Percentiles rank a stretch among this genome's conserved stretches.
Evolutionary conservation across 345 rosid species (phyloP).

Genomic region (Arabidopsis thaliana): DNA sequence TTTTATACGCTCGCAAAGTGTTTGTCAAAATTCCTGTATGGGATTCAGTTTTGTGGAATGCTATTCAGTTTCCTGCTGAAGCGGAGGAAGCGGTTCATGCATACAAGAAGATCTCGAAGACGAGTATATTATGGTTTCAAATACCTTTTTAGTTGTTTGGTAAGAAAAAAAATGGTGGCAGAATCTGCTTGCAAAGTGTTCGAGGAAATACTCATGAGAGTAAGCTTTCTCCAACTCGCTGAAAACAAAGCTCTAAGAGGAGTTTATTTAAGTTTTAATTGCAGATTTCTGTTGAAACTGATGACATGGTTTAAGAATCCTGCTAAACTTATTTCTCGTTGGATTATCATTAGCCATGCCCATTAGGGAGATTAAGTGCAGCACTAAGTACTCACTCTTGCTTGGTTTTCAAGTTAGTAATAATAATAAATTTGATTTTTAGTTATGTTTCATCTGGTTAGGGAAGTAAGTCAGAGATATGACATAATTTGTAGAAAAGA

Average conservation of each 20-base stretch:
- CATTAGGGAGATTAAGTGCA: background rate
- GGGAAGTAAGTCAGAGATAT: background rate
- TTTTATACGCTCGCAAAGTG: background rate
- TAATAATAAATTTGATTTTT: background rate
- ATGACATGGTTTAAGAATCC: background rate
- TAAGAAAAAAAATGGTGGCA: background rate
- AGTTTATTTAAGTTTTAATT: background rate
- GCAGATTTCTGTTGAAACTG: background rate
- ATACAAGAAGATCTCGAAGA: background rate
- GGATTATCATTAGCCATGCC: background rate
- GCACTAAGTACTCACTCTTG: background rate
- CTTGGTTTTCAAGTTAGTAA: background rate
- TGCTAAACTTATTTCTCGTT: slow-evolving; percentile 1
- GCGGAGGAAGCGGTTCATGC: background rate
- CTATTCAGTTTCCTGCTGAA: background rate
- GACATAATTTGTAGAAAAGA: background rate
- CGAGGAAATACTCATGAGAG: slow-evolving; percentile 7
- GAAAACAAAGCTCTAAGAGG: background rate
- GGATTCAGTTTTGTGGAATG: background rate
- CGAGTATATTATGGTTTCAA: background rate
- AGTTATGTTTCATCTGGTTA: background rate
- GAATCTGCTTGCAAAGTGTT: slow-evolving; percentile 12
- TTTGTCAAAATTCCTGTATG: slow-evolving; percentile 13
- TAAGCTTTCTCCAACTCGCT: background rate
- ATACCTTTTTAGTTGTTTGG: background rate